phyloP scores from a whole-genome alignment of 1,284 basidiomycete genomes.

The Ceratobasidium sp. region DNA sequence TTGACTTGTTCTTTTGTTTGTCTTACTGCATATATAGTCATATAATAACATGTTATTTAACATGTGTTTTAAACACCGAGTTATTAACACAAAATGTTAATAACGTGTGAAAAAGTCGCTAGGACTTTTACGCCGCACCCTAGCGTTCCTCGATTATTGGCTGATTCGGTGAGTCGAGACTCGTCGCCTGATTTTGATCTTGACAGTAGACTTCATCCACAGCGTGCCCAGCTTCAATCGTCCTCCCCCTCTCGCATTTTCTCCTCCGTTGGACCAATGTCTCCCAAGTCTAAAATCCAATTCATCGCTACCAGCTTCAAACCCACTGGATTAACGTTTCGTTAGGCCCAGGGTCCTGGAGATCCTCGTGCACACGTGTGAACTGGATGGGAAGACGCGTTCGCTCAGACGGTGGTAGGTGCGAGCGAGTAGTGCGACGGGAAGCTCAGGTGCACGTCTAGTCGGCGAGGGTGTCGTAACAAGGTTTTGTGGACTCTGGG shows the following conservation, averaged over 20 bases:
- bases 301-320: too few relatives aligned
- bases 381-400: constrained; percentile 4
- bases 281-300: too few relatives aligned
- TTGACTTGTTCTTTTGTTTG: not conserved
- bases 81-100: constrained; percentile 3
- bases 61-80: constrained; percentile 16
- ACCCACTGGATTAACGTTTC: too few relatives aligned
- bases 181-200: too few relatives aligned
- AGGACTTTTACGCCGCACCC: not conserved
- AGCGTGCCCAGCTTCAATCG: too few relatives aligned
- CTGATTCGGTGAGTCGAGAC: too few relatives aligned
- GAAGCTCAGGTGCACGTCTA: not conserved
- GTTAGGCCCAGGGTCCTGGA: too few relatives aligned
- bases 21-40: not conserved
- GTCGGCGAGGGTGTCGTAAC: constrained; percentile 12
- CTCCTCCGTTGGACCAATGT: too few relatives aligned
- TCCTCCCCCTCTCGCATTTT: too few relatives aligned
- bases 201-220: too few relatives aligned
- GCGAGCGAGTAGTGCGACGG: constrained; percentile 11
- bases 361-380: too few relatives aligned
- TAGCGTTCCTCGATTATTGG: too few relatives aligned
- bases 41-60: not conserved
- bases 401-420: constrained; percentile 2
- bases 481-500: constrained; percentile 19
- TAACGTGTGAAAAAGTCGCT: not conserved